These are phyloP conservation scores for Candolleomyces efflorescens DNA, from an alignment of 768 basidiomycete genomes.

Conservation along the genomic window DNA sequence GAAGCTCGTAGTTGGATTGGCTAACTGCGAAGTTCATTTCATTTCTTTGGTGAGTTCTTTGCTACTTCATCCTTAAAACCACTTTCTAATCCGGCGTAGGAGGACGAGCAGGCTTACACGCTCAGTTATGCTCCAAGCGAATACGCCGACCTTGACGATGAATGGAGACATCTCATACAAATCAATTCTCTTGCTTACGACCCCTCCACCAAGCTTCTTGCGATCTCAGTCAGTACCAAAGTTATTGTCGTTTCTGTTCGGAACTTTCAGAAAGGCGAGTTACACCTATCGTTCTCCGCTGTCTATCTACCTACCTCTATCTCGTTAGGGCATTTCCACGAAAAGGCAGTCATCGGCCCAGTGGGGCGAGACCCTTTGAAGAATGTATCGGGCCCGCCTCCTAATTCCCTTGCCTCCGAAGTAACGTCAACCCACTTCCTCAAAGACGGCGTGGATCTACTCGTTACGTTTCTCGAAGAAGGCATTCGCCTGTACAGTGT, in stretches of 20 bases:
- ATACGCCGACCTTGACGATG: not conserved
- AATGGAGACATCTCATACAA: not conserved
- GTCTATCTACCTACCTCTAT: too few species aligned
- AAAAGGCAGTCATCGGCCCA: not conserved
- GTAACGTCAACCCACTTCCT: not conserved
- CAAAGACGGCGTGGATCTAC: not conserved
- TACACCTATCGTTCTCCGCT: too few species aligned
- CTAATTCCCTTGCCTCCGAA: not conserved
- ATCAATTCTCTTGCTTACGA: not conserved
- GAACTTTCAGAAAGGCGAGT: not conserved
- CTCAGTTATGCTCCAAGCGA: not conserved
- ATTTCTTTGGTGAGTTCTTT: not conserved
- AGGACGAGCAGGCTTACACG: not conserved
- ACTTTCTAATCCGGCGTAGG: not conserved
- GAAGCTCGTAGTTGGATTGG: not conserved
- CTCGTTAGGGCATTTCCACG: not conserved
- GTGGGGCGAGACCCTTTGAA: not conserved
- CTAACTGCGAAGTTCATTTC: not conserved
- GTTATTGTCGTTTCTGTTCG: not conserved
- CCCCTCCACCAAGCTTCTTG: not conserved
- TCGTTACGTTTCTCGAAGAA: not conserved
- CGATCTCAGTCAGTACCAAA: not conserved
- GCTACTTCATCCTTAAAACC: too few species aligned
- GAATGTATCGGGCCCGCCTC: not conserved
- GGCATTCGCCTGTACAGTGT: not conserved